phyloP scores from a whole-genome alignment of 139 green algal species.

The Picochlorum sp. region DNA sequence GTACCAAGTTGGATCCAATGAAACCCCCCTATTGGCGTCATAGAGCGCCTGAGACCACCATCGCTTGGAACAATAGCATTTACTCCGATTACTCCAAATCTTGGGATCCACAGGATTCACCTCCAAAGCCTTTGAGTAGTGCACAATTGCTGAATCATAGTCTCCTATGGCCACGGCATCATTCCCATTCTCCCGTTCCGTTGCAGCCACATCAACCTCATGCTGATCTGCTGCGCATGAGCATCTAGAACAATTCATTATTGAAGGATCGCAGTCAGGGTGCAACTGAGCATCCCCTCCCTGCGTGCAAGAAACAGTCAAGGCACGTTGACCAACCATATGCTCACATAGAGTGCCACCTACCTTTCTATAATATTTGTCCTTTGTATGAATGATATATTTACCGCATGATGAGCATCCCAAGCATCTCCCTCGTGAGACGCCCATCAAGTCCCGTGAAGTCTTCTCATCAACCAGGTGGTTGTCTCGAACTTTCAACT shows the following conservation, averaged over 20 bases:
- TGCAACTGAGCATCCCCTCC: not conserved
- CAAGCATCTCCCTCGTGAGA: conserved; percentile 8
- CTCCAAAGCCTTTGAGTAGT: conserved; percentile 23
- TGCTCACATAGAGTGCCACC: too few species aligned
- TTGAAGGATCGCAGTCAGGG: conserved; percentile 25
- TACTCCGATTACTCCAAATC: conserved; percentile 23
- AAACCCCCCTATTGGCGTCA: conserved; percentile 20
- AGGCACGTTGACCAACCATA: not conserved
- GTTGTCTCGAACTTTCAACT: not conserved
- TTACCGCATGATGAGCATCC: conserved; percentile 5
- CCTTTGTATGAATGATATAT: conserved; percentile 13
- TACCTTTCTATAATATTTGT: not conserved
- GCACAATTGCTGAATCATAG: conserved; percentile 12
- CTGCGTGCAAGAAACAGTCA: not conserved
- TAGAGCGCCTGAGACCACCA: conserved; percentile 21
- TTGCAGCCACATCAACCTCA: conserved; percentile 1
- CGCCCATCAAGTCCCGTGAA: conserved; percentile 12
- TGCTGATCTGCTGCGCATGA: conserved; percentile 23
- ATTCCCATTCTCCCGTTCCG: conserved; percentile 22
- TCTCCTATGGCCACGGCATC: conserved; percentile 14
- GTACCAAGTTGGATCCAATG: conserved; percentile 24
- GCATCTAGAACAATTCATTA: conserved; percentile 32
- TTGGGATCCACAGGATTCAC: not conserved
- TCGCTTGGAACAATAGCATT: conserved; percentile 25
- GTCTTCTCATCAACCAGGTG: conserved; percentile 19